Conservation (phyloP, 305 asterid species). For the Solanum hybrid region DNA sequence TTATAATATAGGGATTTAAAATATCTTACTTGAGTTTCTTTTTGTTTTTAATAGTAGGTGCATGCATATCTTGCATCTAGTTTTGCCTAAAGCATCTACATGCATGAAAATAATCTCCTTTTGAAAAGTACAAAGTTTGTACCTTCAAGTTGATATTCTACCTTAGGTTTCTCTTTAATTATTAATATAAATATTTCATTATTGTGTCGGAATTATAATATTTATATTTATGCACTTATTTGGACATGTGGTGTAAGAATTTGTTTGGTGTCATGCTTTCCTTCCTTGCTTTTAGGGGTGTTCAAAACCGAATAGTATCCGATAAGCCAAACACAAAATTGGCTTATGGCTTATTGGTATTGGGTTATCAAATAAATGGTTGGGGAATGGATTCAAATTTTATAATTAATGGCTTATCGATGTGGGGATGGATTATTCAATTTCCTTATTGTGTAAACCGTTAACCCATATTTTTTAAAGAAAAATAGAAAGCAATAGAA, state of each 20-base stretch:
- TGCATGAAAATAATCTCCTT: neutral
- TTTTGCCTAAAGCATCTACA: neutral
- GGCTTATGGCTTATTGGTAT: neutral
- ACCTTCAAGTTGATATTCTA: neutral
- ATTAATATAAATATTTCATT: neutral
- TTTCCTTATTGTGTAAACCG: neutral
- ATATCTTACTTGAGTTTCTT: too few relatives aligned
- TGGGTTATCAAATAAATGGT: neutral
- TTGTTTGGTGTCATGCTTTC: neutral
- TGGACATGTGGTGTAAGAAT: neutral
- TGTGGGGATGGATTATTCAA: neutral
- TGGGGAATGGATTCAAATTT: neutral
- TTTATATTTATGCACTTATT: neutral
- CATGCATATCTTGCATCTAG: neutral
- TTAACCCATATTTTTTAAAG: neutral
- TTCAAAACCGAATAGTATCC: neutral
- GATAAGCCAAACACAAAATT: neutral
- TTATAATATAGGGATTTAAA: too few relatives aligned
- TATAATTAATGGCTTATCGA: neutral
- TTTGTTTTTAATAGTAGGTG: neutral
- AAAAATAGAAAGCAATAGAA: too few relatives aligned
- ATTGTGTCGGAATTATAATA: neutral
- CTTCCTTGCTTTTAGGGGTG: neutral
- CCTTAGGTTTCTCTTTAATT: neutral
- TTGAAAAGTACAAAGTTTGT: neutral